These are phyloP conservation scores for Plenodomus biglobosus DNA, from an alignment of 2,329 filamentous ascomycete genomes.

Conservation along the genomic window DNA sequence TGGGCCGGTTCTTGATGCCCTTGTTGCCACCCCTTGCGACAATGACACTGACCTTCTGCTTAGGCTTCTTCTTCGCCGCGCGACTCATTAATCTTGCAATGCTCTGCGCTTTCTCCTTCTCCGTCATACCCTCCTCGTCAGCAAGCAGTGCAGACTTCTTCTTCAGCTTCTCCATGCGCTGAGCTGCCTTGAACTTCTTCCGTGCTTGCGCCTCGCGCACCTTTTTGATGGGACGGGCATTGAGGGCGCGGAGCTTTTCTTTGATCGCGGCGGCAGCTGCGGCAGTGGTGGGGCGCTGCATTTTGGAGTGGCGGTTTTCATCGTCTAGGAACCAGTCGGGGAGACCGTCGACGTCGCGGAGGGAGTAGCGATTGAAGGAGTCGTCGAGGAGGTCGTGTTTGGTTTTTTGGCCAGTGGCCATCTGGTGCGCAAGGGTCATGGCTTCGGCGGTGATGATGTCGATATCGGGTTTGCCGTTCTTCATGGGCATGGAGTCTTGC, in stretches of 20 bases:
- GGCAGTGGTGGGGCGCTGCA: conserved; percentile 85
- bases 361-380: conserved; percentile 87
- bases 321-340: conserved; percentile 99
- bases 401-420: conserved; percentile 82
- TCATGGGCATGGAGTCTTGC: conserved; percentile 61
- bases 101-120: conserved; percentile 89
- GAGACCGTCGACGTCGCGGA: conserved; percentile 86
- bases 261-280: conserved; percentile 89
- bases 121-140: conserved; percentile 87
- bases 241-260: conserved; percentile 88
- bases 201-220: conserved; percentile 93
- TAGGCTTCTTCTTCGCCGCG: conserved; percentile 83
- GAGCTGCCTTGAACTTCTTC: conserved; percentile 95
- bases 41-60: conserved; percentile 80
- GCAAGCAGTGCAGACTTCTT: conserved; percentile 93
- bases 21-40: conserved; percentile 83
- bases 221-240: conserved; percentile 98
- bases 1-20: conserved; percentile 81
- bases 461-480: conserved; percentile 74
- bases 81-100: conserved; percentile 81
- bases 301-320: conserved; percentile 78
- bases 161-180: conserved; percentile 88
- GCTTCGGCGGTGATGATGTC: conserved; percentile 99
- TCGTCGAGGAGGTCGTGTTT: conserved; percentile 83
- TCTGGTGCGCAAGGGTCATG: conserved; percentile 92